Evolutionary conservation across 2,329 filamentous ascomycete genomes (phyloP).

Genomic region (Sarocladium oryzae): DNA sequence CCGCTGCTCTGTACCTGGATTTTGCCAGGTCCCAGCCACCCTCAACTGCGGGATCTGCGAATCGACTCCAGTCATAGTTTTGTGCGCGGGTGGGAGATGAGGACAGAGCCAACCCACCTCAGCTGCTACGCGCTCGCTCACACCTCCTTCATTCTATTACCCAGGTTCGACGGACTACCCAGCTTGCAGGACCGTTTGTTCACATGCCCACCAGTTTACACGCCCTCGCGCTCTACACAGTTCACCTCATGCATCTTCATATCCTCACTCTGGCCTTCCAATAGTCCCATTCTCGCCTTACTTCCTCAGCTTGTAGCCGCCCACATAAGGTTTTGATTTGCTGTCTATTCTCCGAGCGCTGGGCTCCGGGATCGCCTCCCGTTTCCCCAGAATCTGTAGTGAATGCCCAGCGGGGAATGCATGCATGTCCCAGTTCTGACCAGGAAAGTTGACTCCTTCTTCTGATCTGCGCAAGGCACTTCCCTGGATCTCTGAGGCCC

Average conservation of each 20-base stretch:
- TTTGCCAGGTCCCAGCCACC: not conserved
- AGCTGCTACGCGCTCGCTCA: not conserved
- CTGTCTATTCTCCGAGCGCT: conserved; percentile 6
- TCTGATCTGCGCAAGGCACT: not conserved
- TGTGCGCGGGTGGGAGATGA: not conserved
- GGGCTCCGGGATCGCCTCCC: conserved; percentile 3
- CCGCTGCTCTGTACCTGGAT: too few relatives aligned
- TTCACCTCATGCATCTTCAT: too few relatives aligned
- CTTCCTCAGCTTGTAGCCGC: too few relatives aligned
- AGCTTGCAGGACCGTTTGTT: not conserved
- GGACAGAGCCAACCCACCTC: not conserved
- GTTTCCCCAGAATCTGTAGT: not conserved
- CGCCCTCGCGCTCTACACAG: not conserved
- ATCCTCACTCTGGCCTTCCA: too few relatives aligned
- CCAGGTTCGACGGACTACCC: too few relatives aligned
- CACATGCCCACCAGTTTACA: conserved; percentile 3
- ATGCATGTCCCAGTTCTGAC: not conserved
- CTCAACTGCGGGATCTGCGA: not conserved
- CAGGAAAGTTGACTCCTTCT: not conserved
- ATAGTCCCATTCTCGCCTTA: too few relatives aligned
- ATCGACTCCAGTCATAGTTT: too few relatives aligned
- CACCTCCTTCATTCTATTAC: too few relatives aligned
- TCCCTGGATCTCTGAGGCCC: not conserved
- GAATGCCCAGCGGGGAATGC: not conserved
- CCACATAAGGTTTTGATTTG: not conserved